Percentiles rank a stretch among this genome's conserved stretches.
Conservation (phyloP, 106 monocot genomes). For the Phalaenopsis equestris region DNA sequence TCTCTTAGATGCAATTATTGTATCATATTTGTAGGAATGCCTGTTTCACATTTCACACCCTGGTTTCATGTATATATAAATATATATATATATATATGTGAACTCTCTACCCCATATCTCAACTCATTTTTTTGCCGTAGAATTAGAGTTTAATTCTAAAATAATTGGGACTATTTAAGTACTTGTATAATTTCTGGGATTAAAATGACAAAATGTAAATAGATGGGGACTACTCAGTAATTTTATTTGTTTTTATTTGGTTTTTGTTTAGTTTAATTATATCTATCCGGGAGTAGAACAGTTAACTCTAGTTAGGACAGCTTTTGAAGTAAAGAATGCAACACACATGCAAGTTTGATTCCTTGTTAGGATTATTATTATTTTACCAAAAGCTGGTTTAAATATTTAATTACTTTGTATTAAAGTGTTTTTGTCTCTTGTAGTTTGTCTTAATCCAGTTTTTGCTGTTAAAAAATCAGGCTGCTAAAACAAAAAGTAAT, state of each 20-base stretch:
- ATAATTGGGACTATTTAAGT: too few species aligned
- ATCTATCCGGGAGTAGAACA: neutral
- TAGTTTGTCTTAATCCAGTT: neutral
- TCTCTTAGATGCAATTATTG: neutral
- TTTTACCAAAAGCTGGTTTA: neutral
- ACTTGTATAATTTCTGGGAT: too few species aligned
- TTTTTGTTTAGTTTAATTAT: too few species aligned
- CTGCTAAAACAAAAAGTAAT: neutral
- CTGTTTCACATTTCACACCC: neutral
- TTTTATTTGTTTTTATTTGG: too few species aligned
- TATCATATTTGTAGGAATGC: slow-evolving; percentile 9
- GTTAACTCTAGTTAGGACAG: neutral
- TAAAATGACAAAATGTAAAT: too few species aligned
- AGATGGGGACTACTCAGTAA: too few species aligned
- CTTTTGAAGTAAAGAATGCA: neutral
- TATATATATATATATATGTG: neutral
- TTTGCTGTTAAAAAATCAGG: neutral
- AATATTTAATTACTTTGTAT: neutral
- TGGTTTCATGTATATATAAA: neutral
- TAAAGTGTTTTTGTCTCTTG: neutral
- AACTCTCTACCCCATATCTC: neutral
- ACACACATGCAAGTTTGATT: neutral
- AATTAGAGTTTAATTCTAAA: neutral
- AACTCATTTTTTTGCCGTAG: neutral
- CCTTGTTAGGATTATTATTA: neutral